Evolutionary conservation across 176 grass and related monocot species (phyloP), one percentile per base, ranked within the genome.

Genomic region (Musa schizocarpa): DNA sequence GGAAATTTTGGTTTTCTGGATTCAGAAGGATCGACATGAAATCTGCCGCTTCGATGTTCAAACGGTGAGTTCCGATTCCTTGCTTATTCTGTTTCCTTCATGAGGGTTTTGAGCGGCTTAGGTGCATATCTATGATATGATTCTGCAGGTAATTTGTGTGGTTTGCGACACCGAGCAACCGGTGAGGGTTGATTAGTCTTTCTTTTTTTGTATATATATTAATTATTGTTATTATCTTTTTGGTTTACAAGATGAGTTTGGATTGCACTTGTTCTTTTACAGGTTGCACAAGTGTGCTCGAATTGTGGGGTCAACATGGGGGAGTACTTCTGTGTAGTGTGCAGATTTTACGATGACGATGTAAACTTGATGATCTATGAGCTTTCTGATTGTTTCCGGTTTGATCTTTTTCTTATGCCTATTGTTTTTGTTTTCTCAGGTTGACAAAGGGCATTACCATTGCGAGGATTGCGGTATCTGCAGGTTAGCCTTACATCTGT

Each of bases 261-360:
- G 14, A 43, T 43, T 43, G 34, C 34, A 43, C 34, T 43, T 51
- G 19, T 8, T 26, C 51, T 68, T 9, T 68, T 27, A 53, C 69
- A 97, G 93, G 75, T 87, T 0, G 79, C 77, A 25, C 92, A 96
- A 54, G 78, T 84, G 26, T 97, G 93, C 83, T 80, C 5, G 16
- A 89, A 97, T 79, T 97, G 93, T 69, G 90, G 90, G 9, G 87
- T 97, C 1, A 86, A 76, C 73, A 90, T 97, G 93, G 93, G 93
- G 20, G 87, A 97, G 64, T 97, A 88, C 74, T 97, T 97, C 75
- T 97, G 93, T 74, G 77, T 10, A 49, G 11, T 64, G 25, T 97
- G 93, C 84, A 97, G 80, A 27, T 97, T 90, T 81, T 83, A 84
- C 1, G 93, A 97, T 24, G 93, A 97, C 11, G 85, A 92, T 65